Evolutionary conservation across 331 rosid species (phyloP), one percentile per base, ranked within the genome.

Genomic region (Cydonia oblonga): DNA sequence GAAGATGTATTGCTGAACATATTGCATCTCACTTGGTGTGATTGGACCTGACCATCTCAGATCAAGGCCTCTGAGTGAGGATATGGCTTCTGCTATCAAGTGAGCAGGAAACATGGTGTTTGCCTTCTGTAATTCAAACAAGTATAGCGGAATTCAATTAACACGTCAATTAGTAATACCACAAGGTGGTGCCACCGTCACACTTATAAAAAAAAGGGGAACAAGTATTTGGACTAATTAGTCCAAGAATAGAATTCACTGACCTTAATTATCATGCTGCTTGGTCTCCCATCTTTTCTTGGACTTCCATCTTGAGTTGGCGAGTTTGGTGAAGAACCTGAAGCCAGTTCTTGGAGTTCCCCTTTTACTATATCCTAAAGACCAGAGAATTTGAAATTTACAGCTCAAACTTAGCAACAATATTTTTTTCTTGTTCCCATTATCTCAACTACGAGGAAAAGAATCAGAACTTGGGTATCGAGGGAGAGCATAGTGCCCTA

Each of bases 21-120:
- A 84, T 52, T 66, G 72, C 81, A 69, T 84, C 70, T 84, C 84
- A 30, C 73, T 79, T 66, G 80, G 85, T 75, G 87, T 84, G 70
- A 84, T 84, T 22, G 85, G 87, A 30, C 83, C 87, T 54, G 87
- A 84, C 87, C 87, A 84, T 78, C 82, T 80, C 18, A 84, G 57
- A 69, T 80, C 87, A 51, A 83, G 82, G 35, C 84, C 78, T 5
- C 72, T 78, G 59, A 77, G 81, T 9, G 87, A 74, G 61, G 82
- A 84, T 9, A 84, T 84, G 44, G 87, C 87, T 74, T 84, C 83
- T 3, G 87, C 87, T 71, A 80, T 58, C 71, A 84, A 77, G 74
- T 84, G 80, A 61, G 87, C 78, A 18, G 87, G 87, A 25, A 84
- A 74, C 79, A 84, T 30, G 15, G 81, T 80, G 71, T 74, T 82